A percentile compares a stretch with the other conserved stretches of the same genome.
These are phyloP conservation scores for Pyrenochaeta sp. DNA, from an alignment of 2,329 filamentous ascomycete genomes.

Conservation along the genomic window DNA sequence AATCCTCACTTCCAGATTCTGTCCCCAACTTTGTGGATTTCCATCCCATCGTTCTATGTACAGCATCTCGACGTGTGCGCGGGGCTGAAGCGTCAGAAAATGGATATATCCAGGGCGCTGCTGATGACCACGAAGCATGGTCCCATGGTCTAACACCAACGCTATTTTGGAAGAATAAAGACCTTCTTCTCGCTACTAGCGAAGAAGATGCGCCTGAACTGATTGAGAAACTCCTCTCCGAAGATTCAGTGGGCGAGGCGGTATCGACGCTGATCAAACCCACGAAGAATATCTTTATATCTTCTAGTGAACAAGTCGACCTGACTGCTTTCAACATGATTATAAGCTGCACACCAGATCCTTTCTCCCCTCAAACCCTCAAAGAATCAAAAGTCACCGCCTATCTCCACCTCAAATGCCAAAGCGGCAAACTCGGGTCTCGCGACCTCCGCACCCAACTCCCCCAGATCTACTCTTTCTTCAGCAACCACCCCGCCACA, in stretches of 20 bases:
- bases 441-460: conserved; percentile 80
- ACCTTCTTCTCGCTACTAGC: conserved; percentile 65
- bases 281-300: conserved; percentile 51
- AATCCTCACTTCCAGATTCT: conserved; percentile 60
- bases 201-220: conserved; percentile 69
- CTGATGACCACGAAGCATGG: conserved; percentile 96
- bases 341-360: conserved; percentile 54
- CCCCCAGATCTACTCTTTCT: conserved; percentile 66
- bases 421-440: conserved; percentile 78
- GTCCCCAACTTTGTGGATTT: conserved; percentile 62
- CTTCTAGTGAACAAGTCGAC: conserved; percentile 47
- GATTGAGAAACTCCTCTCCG: conserved; percentile 55
- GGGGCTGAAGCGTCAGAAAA: conserved; percentile 73
- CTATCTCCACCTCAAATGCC: conserved; percentile 68
- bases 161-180: conserved; percentile 78
- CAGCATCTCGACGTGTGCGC: conserved; percentile 75
- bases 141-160: conserved; percentile 77
- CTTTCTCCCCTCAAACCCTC: conserved; percentile 32
- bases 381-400: conserved; percentile 45
- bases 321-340: conserved; percentile 49
- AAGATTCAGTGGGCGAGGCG: conserved; percentile 16
- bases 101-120: conserved; percentile 91
- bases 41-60: conserved; percentile 82
- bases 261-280: conserved; percentile 52
- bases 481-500: conserved; percentile 10